phyloP scores from a whole-genome alignment of 140 eudicot species.

The Erigeron philadelphicus region DNA sequence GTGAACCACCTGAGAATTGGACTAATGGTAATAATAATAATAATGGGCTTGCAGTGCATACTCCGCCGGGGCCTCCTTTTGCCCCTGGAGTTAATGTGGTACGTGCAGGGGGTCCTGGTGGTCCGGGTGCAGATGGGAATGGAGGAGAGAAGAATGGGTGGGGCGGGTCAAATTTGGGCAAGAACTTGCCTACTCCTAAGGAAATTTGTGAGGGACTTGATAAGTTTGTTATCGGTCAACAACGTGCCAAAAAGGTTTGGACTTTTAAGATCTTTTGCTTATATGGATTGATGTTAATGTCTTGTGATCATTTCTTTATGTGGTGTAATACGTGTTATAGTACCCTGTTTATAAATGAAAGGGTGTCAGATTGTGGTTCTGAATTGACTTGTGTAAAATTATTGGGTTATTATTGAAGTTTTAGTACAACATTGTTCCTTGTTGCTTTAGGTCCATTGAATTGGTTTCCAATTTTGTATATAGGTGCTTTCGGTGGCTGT shows the following conservation, averaged over 20 bases:
- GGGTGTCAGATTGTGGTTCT: not conserved
- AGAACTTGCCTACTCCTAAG: slow-evolving; percentile 83
- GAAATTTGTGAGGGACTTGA: slow-evolving; percentile 89
- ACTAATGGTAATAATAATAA: slow-evolving; percentile 45
- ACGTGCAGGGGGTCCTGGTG: slow-evolving; percentile 43
- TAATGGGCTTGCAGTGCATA: slow-evolving; percentile 72
- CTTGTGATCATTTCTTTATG: slow-evolving; percentile 1
- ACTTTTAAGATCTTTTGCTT: slow-evolving; percentile 20
- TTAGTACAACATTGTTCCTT: not conserved
- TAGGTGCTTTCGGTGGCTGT: slow-evolving; percentile 98
- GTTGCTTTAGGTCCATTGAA: not conserved
- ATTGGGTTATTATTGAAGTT: not conserved
- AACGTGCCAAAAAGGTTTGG: slow-evolving; percentile 80
- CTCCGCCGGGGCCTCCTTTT: slow-evolving; percentile 69
- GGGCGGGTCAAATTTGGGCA: slow-evolving; percentile 91
- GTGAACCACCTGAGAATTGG: slow-evolving; percentile 81
- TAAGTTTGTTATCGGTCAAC: slow-evolving; percentile 92
- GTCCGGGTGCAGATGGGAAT: slow-evolving; percentile 25
- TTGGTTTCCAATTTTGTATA: slow-evolving; percentile 16
- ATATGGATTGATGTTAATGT: slow-evolving; percentile 11
- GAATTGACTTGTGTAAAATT: slow-evolving; percentile 1
- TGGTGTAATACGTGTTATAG: no score
- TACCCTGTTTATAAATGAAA: not conserved
- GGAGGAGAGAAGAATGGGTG: slow-evolving; percentile 55
- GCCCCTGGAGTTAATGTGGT: slow-evolving; percentile 70